Percentiles rank a stretch among this genome's conserved stretches.
phyloP scores from a whole-genome alignment of 768 basidiomycete genomes.

The Lactarius akahatsu region DNA sequence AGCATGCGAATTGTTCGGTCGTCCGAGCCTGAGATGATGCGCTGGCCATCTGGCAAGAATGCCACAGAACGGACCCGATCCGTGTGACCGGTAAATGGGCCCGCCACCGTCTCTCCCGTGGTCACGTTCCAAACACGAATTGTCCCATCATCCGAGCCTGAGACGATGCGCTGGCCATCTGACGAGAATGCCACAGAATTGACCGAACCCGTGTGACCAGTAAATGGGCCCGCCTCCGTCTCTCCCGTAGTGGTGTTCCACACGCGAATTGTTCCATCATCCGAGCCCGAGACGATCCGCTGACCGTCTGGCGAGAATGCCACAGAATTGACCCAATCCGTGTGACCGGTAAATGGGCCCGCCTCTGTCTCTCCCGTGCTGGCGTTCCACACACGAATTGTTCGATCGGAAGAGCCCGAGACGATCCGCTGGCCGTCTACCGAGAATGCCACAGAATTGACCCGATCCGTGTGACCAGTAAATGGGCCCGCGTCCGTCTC shows the following conservation, averaged over 20 bases:
- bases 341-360: too few species aligned
- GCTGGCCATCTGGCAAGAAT: not conserved
- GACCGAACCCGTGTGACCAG: too few species aligned
- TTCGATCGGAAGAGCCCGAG: not conserved
- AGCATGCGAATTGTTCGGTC: not conserved
- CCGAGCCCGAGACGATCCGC: not conserved
- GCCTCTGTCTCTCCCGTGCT: not conserved
- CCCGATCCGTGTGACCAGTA: not conserved
- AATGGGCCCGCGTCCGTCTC: not conserved
- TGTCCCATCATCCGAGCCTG: too few species aligned
- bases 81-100: not conserved
- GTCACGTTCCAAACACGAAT: not conserved
- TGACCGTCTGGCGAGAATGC: not conserved
- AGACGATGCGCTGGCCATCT: too few species aligned
- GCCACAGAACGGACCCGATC: too few species aligned
- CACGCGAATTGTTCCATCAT: not conserved
- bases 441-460: slow-evolving; percentile 8
- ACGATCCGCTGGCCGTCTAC: not conserved
- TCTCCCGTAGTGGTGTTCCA: not conserved
- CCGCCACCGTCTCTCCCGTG: not conserved
- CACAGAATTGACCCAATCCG: not conserved
- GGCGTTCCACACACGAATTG: not conserved
- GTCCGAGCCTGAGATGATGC: not conserved
- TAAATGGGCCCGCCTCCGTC: too few species aligned
- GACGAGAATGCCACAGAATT: too few species aligned